A percentile compares a stretch with the other conserved stretches of the same genome.
These are phyloP conservation scores for Aspergillus carbonarius DNA, from an alignment of 2,329 filamentous ascomycete species.

Conservation along the genomic window DNA sequence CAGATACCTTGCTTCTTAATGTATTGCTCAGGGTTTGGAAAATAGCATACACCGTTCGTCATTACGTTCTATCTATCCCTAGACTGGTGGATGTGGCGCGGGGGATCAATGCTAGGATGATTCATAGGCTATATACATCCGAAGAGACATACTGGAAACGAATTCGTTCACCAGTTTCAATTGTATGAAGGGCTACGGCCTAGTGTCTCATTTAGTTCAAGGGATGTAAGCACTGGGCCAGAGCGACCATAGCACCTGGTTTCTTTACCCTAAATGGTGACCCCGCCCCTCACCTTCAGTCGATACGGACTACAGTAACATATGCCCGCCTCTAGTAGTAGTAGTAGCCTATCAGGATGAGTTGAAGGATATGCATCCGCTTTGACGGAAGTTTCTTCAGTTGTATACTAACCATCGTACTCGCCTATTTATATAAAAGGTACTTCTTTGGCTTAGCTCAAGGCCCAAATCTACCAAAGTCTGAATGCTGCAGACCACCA, in stretches of 20 bases:
- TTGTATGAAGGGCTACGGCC: background rate
- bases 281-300: no score
- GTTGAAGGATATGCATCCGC: no score
- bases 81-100: conserved; percentile 7
- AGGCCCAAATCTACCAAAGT: no score
- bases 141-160: background rate
- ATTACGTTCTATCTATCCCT: conserved; percentile 3
- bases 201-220: no score
- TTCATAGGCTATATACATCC: background rate
- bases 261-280: no score
- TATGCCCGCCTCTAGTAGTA: background rate
- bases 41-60: conserved; percentile 29
- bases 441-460: no score
- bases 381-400: no score
- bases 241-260: no score
- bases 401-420: no score
- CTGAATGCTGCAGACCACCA: no score
- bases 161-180: background rate
- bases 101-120: background rate
- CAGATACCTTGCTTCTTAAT: conserved; percentile 33
- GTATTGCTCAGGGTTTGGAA: conserved; percentile 36
- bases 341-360: background rate
- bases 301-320: background rate
- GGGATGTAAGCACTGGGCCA: no score
- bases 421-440: no score